A percentile compares a stretch with the other conserved stretches of the same genome.
Evolutionary conservation across 1,284 basidiomycete genomes (phyloP).

Genomic region (Sanghuangporus weigelae): DNA sequence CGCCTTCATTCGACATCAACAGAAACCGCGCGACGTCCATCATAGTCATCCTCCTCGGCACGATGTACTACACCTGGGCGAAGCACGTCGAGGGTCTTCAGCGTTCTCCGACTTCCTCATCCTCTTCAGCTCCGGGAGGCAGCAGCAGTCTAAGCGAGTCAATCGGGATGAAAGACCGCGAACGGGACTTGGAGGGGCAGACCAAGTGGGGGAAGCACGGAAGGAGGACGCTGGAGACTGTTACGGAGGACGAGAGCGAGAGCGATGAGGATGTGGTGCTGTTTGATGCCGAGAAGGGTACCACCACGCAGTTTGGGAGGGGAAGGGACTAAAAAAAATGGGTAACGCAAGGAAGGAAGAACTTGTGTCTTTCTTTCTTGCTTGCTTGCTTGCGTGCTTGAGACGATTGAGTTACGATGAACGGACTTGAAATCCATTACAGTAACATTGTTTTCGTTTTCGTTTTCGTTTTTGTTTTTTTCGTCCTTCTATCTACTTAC

Average conservation of each 20-base stretch:
- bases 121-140: not conserved
- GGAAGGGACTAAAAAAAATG: not conserved
- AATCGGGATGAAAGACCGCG: slow-evolving; percentile 6
- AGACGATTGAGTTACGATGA: too few species aligned
- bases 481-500: too few species aligned
- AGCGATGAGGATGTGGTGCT: slow-evolving; percentile 9
- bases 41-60: slow-evolving; percentile 54
- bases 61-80: slow-evolving; percentile 36
- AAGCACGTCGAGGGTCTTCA: slow-evolving; percentile 16
- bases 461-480: too few species aligned
- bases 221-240: slow-evolving; percentile 1
- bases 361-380: not conserved
- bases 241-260: slow-evolving; percentile 7
- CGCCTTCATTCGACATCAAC: slow-evolving; percentile 6
- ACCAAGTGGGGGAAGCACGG: not conserved
- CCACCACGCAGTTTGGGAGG: not conserved
- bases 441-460: too few species aligned
- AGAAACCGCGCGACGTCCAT: slow-evolving; percentile 62
- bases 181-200: not conserved
- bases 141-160: not conserved
- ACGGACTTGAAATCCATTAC: too few species aligned
- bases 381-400: not conserved
- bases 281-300: slow-evolving; percentile 14
- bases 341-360: not conserved
- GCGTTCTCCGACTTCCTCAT: not conserved